Evolutionary conservation across 495 filamentous ascomycete species (phyloP), one percentile per base, ranked within the genome.

Genomic region (Penicillium riverlandense): DNA sequence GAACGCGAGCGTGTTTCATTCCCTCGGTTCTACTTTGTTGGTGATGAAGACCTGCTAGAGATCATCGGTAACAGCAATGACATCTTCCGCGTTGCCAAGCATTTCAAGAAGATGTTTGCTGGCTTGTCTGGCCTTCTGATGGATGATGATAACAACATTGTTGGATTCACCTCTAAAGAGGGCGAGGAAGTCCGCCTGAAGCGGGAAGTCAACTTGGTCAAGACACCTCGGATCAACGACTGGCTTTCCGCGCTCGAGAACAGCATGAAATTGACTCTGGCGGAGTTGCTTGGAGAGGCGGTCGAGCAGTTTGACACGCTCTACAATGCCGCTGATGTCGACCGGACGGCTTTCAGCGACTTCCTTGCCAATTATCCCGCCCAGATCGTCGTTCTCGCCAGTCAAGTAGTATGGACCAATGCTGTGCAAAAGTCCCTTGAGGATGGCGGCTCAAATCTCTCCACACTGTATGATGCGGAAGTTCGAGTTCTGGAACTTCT

Each of bases 81-180:
- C 54, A 94, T 90, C 9, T 71, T 88, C 54, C 88, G 92, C 22
- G 90, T 99, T 45, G 86, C 91, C 37, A 97, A 97, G 63, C 92
- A 99, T 63, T 88, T 99, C 71, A 88, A 94, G 65, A 99, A 99
- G 74, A 99, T 99, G 92, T 99, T 99, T 70, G 92, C 92, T 43
- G 92, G 92, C 40, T 71, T 99, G 16, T 87, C 83, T 6, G 90
- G 91, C 1, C 75, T 99, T 31, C 72, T 92, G 15, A 87, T 95
- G 75, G 89, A 96, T 55, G 90, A 96, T 45, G 84, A 96, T 48
- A 78, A 80, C 31, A 79, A 83, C 48, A 96, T 99, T 48, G 77
- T 86, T 7, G 91, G 90, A 1, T 91, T 97, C 59, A 90, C 84
- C 30, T 97, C 94, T 0, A 97, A 95, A 60, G 92, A 99, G 66